These are phyloP conservation scores for Acer saccharum DNA, from an alignment of 345 rosid genomes.

Conservation along the genomic window DNA sequence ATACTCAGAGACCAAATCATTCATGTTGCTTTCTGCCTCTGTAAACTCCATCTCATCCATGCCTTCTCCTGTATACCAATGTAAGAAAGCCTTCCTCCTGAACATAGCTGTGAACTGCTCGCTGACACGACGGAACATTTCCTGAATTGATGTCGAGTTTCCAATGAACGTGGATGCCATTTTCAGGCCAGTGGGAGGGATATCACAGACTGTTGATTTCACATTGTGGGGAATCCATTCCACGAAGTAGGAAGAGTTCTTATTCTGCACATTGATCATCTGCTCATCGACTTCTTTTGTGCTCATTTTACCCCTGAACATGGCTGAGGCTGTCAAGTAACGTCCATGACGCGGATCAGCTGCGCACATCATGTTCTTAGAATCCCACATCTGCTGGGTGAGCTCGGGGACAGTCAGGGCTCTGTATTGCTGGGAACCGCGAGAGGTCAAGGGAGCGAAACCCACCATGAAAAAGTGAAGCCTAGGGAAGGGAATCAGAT, in stretches of 20 bases:
- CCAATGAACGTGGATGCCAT: constrained; percentile 58
- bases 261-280: constrained; percentile 75
- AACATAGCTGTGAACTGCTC: constrained; percentile 72
- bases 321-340: constrained; percentile 54
- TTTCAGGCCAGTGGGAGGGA: constrained; percentile 50
- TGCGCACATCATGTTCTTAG: constrained; percentile 62
- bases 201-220: constrained; percentile 53
- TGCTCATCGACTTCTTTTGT: constrained; percentile 58
- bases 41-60: constrained; percentile 81
- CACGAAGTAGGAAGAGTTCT: constrained; percentile 67
- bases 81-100: constrained; percentile 78
- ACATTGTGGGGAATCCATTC: constrained; percentile 73
- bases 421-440: constrained; percentile 55
- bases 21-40: constrained; percentile 62
- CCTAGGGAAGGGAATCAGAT: constrained; percentile 56
- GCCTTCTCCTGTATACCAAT: constrained; percentile 70
- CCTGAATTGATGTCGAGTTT: constrained; percentile 54
- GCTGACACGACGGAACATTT: constrained; percentile 48
- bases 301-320: constrained; percentile 56
- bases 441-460: constrained; percentile 52
- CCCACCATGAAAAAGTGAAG: constrained; percentile 68
- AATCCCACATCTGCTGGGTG: constrained; percentile 60
- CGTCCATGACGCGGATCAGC: constrained; percentile 51
- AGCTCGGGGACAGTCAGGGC: constrained; percentile 52
- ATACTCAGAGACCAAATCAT: constrained; percentile 54